Base-by-base conservation (phyloP, 352 stramenopile species). In the Phytophthora podocarpi region DNA sequence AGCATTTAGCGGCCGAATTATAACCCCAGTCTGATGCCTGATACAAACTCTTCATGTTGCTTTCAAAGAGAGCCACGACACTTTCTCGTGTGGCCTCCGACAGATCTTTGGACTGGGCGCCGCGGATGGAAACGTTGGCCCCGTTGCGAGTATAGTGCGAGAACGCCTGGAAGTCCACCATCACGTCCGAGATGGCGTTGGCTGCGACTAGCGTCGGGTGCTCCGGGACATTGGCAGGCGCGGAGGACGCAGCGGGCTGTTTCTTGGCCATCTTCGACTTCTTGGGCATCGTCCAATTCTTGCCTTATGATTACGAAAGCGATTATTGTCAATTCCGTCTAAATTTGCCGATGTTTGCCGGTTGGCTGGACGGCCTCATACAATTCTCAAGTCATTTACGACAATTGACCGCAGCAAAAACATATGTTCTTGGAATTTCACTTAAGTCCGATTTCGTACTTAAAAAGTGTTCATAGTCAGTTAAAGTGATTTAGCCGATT, bases 21-120 rank as follows among this genome's bases (percentile, higher is more conserved):
- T 98, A 94, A 18, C 93, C 93, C 93, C 93, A 98, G 42, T 88
- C 79, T 9, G 85, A 97, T 2, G 80, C 32, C 60, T 87, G 67
- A 60, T 98, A 98, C 49, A 97, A 67, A 26, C 70, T 63, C 46
- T 84, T 86, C 95, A 98, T 98, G 62, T 98, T 98, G 13, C 35
- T 59, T 62, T 97, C 78, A 63, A 98, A 98, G 20, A 98, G 55
- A 24, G 62, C 20, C 7, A 88, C 73, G 32, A 96, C 59, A 9
- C 69, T 51, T 10, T 73, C 59, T 26, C 60, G 74, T 8, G 67
- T 74, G 12, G 64, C 5, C 4, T 69, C 39, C 0, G 67, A 52
- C 32, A 96, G 51, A 21, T 70, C 41, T 34, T 55, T 53, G 4
- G 85, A 74, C 53, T 79, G 77, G 4, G 49, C 11, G 15, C 78